A percentile compares a stretch with the other conserved stretches of the same genome.
Conservation (phyloP, 768 basidiomycete genomes). For the Termitomyces sp. region DNA sequence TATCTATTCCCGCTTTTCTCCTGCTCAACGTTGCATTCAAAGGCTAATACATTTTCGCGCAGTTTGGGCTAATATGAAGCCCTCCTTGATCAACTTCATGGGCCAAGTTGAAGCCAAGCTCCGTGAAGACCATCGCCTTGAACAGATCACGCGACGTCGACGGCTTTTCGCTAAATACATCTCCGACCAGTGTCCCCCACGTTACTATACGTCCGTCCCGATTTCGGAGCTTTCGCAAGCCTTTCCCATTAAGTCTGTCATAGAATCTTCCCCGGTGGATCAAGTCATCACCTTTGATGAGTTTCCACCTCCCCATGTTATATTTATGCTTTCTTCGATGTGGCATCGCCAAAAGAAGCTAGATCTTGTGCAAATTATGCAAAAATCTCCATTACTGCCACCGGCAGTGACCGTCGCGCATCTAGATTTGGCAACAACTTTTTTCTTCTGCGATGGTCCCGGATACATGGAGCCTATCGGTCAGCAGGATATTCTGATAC, state of each 20-base stretch:
- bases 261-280: conserved; percentile 13
- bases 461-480: conserved; percentile 14
- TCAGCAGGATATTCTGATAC: conserved; percentile 13
- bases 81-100: conserved; percentile 29
- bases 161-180: conserved; percentile 15
- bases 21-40: not conserved
- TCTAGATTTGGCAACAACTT: conserved; percentile 21
- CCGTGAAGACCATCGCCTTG: conserved; percentile 9
- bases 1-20: not conserved
- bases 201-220: conserved; percentile 6
- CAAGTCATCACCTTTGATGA: conserved; percentile 9
- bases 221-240: conserved; percentile 15
- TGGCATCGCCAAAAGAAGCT: conserved; percentile 12
- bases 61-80: conserved; percentile 34
- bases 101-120: conserved; percentile 20
- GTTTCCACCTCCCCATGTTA: conserved; percentile 11
- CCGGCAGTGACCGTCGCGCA: not conserved
- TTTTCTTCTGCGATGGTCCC: conserved; percentile 15
- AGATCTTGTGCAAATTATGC: conserved; percentile 14
- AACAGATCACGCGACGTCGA: conserved; percentile 14
- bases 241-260: conserved; percentile 15
- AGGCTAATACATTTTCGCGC: not conserved
- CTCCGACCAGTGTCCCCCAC: conserved; percentile 6
- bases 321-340: conserved; percentile 7
- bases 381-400: conserved; percentile 6